Percentiles rank a stretch among this genome's conserved stretches.
Conservation (phyloP, 768 basidiomycete species). For the Lyophyllum atratum region DNA sequence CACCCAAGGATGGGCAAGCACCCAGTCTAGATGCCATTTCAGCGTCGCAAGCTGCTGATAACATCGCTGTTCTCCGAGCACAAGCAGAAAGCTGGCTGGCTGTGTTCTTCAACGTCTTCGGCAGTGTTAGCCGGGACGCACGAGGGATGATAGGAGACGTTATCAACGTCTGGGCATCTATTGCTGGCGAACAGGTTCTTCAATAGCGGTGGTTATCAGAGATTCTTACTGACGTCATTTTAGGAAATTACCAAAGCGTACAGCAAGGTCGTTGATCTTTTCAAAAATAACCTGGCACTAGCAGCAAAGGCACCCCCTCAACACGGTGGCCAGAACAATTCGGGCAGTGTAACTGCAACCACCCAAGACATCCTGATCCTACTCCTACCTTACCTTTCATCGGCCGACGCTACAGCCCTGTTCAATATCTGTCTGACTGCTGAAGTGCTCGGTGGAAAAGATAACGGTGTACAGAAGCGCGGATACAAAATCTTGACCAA, state of each 20-base stretch:
- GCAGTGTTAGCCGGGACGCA: slow-evolving; percentile 74
- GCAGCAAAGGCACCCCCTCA: slow-evolving; percentile 30
- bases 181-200: slow-evolving; percentile 69
- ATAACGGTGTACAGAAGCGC: slow-evolving; percentile 93
- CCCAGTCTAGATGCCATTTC: slow-evolving; percentile 41
- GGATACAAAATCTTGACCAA: slow-evolving; percentile 87
- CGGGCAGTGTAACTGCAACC: slow-evolving; percentile 56
- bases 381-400: slow-evolving; percentile 74
- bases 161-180: slow-evolving; percentile 81
- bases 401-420: slow-evolving; percentile 58
- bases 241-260: slow-evolving; percentile 84
- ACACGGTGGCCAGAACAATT: slow-evolving; percentile 32
- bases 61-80: slow-evolving; percentile 69
- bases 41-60: slow-evolving; percentile 59
- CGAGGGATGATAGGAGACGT: slow-evolving; percentile 85
- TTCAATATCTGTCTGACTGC: slow-evolving; percentile 69
- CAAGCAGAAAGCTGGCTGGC: slow-evolving; percentile 94
- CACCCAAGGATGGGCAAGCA: slow-evolving; percentile 33
- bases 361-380: slow-evolving; percentile 86
- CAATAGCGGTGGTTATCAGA: not conserved
- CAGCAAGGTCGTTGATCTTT: slow-evolving; percentile 70
- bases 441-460: slow-evolving; percentile 71
- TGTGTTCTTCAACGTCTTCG: slow-evolving; percentile 96
- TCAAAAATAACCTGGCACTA: slow-evolving; percentile 61
- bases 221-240: not conserved